Base-by-base conservation (phyloP, 495 filamentous ascomycete genomes). In the Aspergillus panamensis region DNA sequence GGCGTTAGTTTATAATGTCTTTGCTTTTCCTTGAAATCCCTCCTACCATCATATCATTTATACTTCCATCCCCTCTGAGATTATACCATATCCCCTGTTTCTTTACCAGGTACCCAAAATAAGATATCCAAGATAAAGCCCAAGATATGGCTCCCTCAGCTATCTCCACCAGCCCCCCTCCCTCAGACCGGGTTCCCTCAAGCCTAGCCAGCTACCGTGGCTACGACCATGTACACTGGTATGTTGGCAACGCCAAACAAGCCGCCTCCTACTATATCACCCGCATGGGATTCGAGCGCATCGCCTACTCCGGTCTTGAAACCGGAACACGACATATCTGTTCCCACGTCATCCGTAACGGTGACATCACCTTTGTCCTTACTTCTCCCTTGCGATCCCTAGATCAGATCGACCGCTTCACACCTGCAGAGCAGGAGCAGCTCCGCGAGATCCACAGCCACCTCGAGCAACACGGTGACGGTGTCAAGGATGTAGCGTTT, bases 231-330 rank as follows among this genome's bases (percentile, higher is more conserved):
- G 79, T 95, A 47, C 87, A 88, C 65, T 96, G 91, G 91, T 96
- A 89, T 70, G 92, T 97, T 6, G 91, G 91, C 63, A 97, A 97
- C 72, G 92, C 92, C 64, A 96, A 96, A 74, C 91, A 96, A 80
- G 89, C 89, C 0, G 91, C 90, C 42, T 80, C 84, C 49, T 96
- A 87, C 77, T 96, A 94, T 75, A 87, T 87, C 68, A 86, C 87
- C 9, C 86, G 87, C 59, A 87, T 95, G 77, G 91, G 90, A 40
- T 95, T 96, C 79, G 75, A 79, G 56, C 84, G 82, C 1, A 69
- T 96, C 49, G 92, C 92, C 55, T 96, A 94, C 70, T 80, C 80
- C 13, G 92, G 91, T 3, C 85, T 97, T 17, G 92, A 96, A 69
- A 97, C 92, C 0, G 89, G 91, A 62, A 86, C 78, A 58, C 85